Percentiles rank a stretch among this genome's conserved stretches.
phyloP scores from a whole-genome alignment of 139 green algal genomes.

The Coelastrella sp. region DNA sequence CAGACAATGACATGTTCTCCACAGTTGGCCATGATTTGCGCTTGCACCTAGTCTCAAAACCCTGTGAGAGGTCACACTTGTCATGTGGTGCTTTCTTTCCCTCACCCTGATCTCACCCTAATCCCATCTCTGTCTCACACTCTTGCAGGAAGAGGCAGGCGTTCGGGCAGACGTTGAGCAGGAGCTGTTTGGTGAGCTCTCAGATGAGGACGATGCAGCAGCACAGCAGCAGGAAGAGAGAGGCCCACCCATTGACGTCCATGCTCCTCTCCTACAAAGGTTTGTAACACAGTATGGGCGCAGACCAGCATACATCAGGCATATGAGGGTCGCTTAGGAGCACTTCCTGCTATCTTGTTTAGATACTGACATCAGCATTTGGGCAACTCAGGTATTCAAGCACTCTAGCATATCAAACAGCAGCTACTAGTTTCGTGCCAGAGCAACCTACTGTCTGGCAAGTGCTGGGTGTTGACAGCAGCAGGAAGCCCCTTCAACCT shows the following conservation, averaged over 20 bases:
- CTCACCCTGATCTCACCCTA: background rate
- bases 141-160: background rate
- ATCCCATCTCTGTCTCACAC: background rate
- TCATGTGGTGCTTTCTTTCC: background rate
- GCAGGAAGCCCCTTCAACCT: background rate
- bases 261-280: constrained; percentile 19
- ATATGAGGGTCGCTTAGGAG: background rate
- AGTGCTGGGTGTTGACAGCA: too few species aligned
- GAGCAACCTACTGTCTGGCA: too few species aligned
- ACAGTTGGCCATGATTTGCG: too few species aligned
- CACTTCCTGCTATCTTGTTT: too few species aligned
- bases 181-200: constrained; percentile 59
- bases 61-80: too few species aligned
- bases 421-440: too few species aligned
- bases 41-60: too few species aligned
- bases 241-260: constrained; percentile 15
- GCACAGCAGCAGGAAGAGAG: constrained; percentile 1
- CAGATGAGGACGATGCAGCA: constrained; percentile 52
- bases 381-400: too few species aligned
- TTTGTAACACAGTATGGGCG: background rate
- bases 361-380: too few species aligned
- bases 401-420: too few species aligned
- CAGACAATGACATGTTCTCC: too few species aligned
- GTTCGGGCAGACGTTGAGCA: constrained; percentile 29
- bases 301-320: background rate